These are phyloP conservation scores for Coffea humblotiana DNA, from an alignment of 305 asterid species.

Conservation along the genomic window DNA sequence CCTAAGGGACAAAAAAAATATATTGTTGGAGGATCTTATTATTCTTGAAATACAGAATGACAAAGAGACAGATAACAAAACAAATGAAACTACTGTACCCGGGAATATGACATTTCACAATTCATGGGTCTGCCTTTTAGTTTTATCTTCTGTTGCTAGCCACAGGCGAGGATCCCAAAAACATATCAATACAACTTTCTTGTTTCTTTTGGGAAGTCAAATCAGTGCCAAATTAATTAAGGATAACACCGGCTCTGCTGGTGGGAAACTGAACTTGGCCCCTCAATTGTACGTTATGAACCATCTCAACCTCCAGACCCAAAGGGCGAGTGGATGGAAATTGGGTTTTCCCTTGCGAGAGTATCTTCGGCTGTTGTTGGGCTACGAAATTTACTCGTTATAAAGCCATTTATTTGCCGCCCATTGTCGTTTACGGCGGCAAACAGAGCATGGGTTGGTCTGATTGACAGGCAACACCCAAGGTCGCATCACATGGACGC, in stretches of 20 bases:
- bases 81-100: background rate
- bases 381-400: too few relatives aligned
- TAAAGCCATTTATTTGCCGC: background rate
- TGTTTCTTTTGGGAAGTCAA: background rate
- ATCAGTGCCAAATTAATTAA: background rate
- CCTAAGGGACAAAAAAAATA: too few relatives aligned
- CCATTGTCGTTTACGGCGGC: background rate
- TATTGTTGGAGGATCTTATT: background rate
- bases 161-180: background rate
- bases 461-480: background rate
- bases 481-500: conserved; percentile 17
- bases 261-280: conserved; percentile 3
- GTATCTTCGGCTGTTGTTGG: too few relatives aligned
- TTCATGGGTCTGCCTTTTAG: background rate
- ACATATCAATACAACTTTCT: background rate
- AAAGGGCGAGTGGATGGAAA: background rate
- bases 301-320: background rate
- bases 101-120: background rate
- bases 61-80: background rate
- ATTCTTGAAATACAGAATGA: background rate
- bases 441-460: background rate
- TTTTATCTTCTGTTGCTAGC: background rate
- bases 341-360: too few relatives aligned
- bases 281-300: background rate
- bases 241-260: background rate